Evolutionary conservation across 2,329 filamentous ascomycete species (phyloP).

Genomic region (Boeremia lycopersici): DNA sequence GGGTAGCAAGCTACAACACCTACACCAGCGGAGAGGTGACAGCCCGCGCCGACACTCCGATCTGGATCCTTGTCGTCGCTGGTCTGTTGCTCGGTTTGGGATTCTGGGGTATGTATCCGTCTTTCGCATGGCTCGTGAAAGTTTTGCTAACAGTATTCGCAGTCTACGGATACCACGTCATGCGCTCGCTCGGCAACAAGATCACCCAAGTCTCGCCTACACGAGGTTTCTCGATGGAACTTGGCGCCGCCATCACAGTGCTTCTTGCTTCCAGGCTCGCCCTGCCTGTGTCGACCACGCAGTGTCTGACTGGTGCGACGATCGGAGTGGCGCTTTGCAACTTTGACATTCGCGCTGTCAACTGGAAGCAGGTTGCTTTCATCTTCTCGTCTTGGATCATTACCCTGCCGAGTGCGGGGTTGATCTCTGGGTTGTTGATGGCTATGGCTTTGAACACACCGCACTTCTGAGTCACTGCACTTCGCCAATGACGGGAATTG

Average conservation of each 20-base stretch:
- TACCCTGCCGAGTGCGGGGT: conserved; percentile 50
- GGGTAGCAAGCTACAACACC: conserved; percentile 66
- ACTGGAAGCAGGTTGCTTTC: conserved; percentile 50
- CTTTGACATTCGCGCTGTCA: conserved; percentile 46
- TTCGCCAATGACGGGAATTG: not conserved
- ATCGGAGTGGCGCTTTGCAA: conserved; percentile 38
- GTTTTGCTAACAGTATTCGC: not conserved
- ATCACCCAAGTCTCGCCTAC: conserved; percentile 67
- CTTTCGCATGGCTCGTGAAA: conserved; percentile 49
- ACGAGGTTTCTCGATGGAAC: conserved; percentile 51
- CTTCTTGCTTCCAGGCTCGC: conserved; percentile 66
- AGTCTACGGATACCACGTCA: conserved; percentile 55
- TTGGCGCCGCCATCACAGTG: conserved; percentile 62
- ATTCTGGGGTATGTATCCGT: conserved; percentile 59
- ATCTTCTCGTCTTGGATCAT: conserved; percentile 52
- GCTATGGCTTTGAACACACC: conserved; percentile 52
- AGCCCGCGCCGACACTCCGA: conserved; percentile 58
- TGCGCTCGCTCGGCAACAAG: conserved; percentile 66
- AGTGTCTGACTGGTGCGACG: conserved; percentile 53
- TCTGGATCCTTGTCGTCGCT: conserved; percentile 65
- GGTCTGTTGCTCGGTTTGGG: conserved; percentile 61
- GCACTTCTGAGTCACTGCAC: conserved; percentile 30
- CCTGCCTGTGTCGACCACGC: conserved; percentile 68
- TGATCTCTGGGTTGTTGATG: conserved; percentile 49
- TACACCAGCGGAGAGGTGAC: conserved; percentile 59